phyloP scores from a whole-genome alignment of 371 early-diverging fungal species.

The Aphelidium insulamus region DNA sequence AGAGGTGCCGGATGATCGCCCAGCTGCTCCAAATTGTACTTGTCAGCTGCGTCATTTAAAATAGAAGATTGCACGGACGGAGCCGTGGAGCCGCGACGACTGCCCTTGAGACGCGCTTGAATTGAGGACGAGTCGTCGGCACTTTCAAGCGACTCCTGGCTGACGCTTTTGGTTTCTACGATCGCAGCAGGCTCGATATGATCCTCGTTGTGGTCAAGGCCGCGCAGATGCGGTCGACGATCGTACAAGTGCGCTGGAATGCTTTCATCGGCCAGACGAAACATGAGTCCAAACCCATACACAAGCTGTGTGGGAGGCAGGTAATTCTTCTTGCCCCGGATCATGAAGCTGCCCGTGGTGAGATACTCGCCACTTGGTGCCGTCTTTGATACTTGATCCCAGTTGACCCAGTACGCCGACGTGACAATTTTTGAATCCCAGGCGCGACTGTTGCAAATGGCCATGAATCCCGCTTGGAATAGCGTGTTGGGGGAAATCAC shows the following conservation, averaged over 20 bases:
- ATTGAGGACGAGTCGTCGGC: constrained; percentile 2
- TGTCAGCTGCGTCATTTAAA: too few relatives aligned
- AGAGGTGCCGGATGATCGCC: too few relatives aligned
- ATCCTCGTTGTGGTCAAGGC: constrained; percentile 1
- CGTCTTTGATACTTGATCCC: constrained; percentile 82
- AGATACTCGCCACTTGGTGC: constrained; percentile 94
- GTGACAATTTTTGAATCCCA: constrained; percentile 96
- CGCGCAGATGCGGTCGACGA: constrained; percentile 6
- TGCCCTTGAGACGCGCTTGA: constrained; percentile 4
- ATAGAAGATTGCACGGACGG: constrained; percentile 2
- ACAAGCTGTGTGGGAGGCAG: constrained; percentile 85
- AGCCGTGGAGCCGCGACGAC: background rate
- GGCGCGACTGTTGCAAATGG: constrained; percentile 83
- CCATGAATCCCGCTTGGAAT: constrained; percentile 89
- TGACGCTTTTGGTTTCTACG: background rate
- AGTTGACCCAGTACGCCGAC: constrained; percentile 88
- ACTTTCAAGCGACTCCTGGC: background rate
- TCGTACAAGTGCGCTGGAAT: constrained; percentile 41
- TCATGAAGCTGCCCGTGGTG: constrained; percentile 89
- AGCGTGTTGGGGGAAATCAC: constrained; percentile 73
- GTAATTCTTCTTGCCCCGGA: constrained; percentile 90
- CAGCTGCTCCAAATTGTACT: constrained; percentile 44
- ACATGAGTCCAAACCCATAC: constrained; percentile 90
- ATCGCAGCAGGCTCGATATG: constrained; percentile 2
- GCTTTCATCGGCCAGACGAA: constrained; percentile 59